These are phyloP conservation scores for Hippophae tibetana DNA, from an alignment of 306 rosid species.

Conservation along the genomic window DNA sequence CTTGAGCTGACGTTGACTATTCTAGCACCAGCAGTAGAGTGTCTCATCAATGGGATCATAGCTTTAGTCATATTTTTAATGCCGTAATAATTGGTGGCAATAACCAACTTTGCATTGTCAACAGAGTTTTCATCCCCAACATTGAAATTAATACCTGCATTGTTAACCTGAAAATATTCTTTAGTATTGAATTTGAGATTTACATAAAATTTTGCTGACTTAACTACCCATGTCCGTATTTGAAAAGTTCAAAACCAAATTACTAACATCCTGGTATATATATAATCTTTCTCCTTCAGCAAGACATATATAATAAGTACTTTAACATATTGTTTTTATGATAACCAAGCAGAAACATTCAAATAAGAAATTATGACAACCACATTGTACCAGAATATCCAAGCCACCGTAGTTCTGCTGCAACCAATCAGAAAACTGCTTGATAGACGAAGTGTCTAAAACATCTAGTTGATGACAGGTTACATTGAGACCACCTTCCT, in stretches of 20 bases:
- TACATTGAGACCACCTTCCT: constrained; percentile 74
- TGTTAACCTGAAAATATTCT: constrained; percentile 48
- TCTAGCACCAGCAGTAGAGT: constrained; percentile 55
- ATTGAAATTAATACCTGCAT: constrained; percentile 87
- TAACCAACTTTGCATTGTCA: constrained; percentile 50
- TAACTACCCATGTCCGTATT: too few species aligned
- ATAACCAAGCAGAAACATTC: background rate
- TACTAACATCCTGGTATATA: too few species aligned
- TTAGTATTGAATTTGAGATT: background rate
- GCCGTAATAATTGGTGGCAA: constrained; percentile 70
- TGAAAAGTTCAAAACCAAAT: too few species aligned
- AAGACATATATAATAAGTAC: too few species aligned
- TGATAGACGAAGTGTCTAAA: constrained; percentile 51
- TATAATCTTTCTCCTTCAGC: too few species aligned
- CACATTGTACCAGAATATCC: constrained; percentile 59
- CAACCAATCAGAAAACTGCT: constrained; percentile 53
- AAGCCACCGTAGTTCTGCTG: constrained; percentile 66
- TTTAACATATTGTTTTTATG: too few species aligned
- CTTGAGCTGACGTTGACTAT: constrained; percentile 85
- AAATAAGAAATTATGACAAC: background rate
- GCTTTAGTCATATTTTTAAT: constrained; percentile 67
- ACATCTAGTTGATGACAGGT: constrained; percentile 65
- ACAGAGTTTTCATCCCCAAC: constrained; percentile 65
- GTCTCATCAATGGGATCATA: constrained; percentile 77
- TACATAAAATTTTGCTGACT: too few species aligned